phyloP scores from a whole-genome alignment of 2,329 filamentous ascomycete genomes.

The Cadophora gregata region DNA sequence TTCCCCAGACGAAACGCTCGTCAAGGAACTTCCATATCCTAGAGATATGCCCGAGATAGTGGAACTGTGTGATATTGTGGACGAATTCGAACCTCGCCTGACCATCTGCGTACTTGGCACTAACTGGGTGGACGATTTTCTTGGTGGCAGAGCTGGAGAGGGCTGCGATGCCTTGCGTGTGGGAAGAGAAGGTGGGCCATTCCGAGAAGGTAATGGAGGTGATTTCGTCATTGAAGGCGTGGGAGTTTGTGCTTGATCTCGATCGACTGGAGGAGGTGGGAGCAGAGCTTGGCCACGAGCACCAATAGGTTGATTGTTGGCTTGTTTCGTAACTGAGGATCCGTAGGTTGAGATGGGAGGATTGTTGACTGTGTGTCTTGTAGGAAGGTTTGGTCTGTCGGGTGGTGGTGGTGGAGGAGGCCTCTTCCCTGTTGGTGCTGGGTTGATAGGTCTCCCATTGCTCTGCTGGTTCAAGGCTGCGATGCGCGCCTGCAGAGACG shows the following conservation, averaged over 20 bases:
- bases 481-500: conserved; percentile 65
- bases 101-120: conserved; percentile 45
- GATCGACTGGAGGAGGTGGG: conserved; percentile 41
- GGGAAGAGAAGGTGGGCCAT: conserved; percentile 38
- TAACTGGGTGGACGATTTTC: conserved; percentile 53
- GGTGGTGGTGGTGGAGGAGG: conserved; percentile 58
- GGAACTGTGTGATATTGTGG: conserved; percentile 61
- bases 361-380: conserved; percentile 47
- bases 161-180: conserved; percentile 45
- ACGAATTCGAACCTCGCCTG: conserved; percentile 61
- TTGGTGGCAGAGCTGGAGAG: conserved; percentile 57
- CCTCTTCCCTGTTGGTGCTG: conserved; percentile 54
- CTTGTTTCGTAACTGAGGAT: conserved; percentile 36
- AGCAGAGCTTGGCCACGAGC: conserved; percentile 34
- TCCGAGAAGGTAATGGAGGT: conserved; percentile 38
- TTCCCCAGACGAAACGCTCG: conserved; percentile 54
- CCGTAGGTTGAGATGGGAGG: conserved; percentile 43
- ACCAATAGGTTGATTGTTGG: conserved; percentile 39
- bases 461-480: conserved; percentile 61
- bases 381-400: conserved; percentile 47
- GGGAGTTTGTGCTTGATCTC: conserved; percentile 29
- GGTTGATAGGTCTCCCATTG: conserved; percentile 28
- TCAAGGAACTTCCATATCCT: conserved; percentile 50
- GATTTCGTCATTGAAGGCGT: conserved; percentile 26
- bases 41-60: conserved; percentile 59